Evolutionary conservation across 371 early-diverging fungal genomes (phyloP).

Genomic region (Apophysomyces elegans): DNA sequence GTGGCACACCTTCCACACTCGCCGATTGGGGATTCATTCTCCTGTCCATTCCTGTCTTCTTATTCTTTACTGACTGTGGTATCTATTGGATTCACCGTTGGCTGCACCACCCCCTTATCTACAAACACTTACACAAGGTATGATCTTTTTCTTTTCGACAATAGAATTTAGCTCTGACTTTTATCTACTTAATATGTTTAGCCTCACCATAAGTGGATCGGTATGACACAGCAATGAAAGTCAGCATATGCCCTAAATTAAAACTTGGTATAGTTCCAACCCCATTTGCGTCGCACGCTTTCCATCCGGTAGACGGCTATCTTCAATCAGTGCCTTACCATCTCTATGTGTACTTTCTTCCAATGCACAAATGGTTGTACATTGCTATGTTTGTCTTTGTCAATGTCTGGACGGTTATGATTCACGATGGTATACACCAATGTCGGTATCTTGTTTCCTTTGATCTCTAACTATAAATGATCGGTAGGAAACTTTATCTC

Average conservation of each 20-base stretch:
- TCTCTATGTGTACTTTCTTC: conserved; percentile 83
- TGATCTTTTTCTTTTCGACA: conserved; percentile 3
- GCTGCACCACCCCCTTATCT: conserved; percentile 86
- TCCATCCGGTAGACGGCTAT: conserved; percentile 94
- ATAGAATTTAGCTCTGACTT: conserved; percentile 2
- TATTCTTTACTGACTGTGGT: conserved; percentile 90
- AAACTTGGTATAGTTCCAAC: conserved; percentile 83
- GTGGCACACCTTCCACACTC: conserved; percentile 40
- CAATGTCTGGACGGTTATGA: conserved; percentile 94
- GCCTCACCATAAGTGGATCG: conserved; percentile 64
- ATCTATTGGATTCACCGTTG: conserved; percentile 95
- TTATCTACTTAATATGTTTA: conserved; percentile 15
- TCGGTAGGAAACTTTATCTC: conserved; percentile 65
- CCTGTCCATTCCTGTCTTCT: conserved; percentile 69
- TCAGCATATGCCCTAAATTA: neutral
- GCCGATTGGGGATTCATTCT: conserved; percentile 67
- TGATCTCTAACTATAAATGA: neutral
- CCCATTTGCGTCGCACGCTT: conserved; percentile 96
- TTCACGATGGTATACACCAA: conserved; percentile 85
- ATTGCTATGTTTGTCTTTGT: conserved; percentile 87
- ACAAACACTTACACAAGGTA: conserved; percentile 89
- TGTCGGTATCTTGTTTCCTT: neutral
- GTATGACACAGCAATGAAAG: conserved; percentile 23
- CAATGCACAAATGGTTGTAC: conserved; percentile 90
- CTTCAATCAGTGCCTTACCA: conserved; percentile 95